These are phyloP conservation scores for Calocera viscosa DNA, from an alignment of 768 basidiomycete species.

Conservation along the genomic window DNA sequence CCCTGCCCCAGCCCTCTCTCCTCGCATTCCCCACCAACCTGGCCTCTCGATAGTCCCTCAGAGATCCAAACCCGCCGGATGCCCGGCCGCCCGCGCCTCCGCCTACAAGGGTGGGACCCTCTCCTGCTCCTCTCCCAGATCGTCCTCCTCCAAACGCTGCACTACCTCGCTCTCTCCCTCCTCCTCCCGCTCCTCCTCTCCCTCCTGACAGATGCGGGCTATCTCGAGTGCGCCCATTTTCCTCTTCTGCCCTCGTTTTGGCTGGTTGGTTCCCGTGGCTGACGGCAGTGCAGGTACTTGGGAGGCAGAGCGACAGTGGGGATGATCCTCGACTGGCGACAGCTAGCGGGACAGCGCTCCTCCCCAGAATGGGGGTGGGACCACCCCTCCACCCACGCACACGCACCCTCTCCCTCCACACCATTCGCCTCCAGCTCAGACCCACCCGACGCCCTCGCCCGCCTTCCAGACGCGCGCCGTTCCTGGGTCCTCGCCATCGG, in stretches of 20 bases:
- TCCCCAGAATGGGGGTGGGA: slow-evolving; percentile 54
- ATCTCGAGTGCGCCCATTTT: slow-evolving; percentile 20
- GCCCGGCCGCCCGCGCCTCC: background rate
- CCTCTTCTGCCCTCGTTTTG: too few relatives aligned
- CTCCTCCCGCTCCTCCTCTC: slow-evolving; percentile 68
- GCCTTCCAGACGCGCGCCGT: slow-evolving; percentile 14
- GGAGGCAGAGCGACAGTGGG: slow-evolving; percentile 31
- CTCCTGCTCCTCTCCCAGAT: slow-evolving; percentile 83
- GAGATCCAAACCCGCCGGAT: background rate
- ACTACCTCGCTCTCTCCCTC: slow-evolving; percentile 80
- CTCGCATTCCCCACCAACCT: background rate
- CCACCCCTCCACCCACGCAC: slow-evolving; percentile 22
- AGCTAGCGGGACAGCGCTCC: slow-evolving; percentile 79
- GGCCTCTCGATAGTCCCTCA: background rate
- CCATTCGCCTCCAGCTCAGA: background rate
- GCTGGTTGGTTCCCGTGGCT: too few relatives aligned
- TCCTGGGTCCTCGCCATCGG: slow-evolving; percentile 74
- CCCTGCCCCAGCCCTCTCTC: too few relatives aligned
- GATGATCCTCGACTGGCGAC: slow-evolving; percentile 96
- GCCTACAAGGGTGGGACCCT: slow-evolving; percentile 68
- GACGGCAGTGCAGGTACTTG: background rate
- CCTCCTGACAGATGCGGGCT: slow-evolving; percentile 41
- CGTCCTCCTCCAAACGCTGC: slow-evolving; percentile 80
- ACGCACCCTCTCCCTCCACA: too few relatives aligned
- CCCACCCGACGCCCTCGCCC: too few relatives aligned